Base-by-base conservation (phyloP, 192 early-diverging fungal species). In the Polychytrium aggregatum region DNA sequence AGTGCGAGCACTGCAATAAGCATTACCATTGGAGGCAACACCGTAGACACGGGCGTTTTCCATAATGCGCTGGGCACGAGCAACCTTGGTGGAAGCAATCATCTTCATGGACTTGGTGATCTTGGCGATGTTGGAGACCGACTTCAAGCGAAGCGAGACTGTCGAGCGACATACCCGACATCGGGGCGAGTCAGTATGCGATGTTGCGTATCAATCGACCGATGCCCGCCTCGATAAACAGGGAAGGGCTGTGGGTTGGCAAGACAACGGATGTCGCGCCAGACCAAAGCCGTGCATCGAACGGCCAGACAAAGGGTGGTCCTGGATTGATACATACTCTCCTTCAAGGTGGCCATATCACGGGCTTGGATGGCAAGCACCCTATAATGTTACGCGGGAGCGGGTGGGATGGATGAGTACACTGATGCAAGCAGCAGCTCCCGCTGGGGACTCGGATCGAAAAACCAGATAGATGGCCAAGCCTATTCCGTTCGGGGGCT, bases 21-120 rank as follows among this genome's bases (percentile, higher is more conserved):
- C n/a, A n/a, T n/a, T n/a, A n/a, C n/a, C n/a, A n/a, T n/a, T n/a
- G n/a, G n/a, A n/a, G n/a, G n/a, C n/a, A n/a, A n/a, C n/a, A n/a
- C 84, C 84, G 56, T 86, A 93, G 33, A 64, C 60, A 46, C 88
- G 86, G 26, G 90, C 92, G 47, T 72, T 64, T 62, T 88, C 83
- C 90, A 94, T 93, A 57, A 69, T 72, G 48, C 82, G 78, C 75
- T 93, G 86, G 27, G 91, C 85, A 70, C 82, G 86, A 24, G 74
- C 64, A 60, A 93, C 87, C 79, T 98, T 98, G 69, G 92, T 98
- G 35, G 95, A 95, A 34, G 95, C 92, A 94, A 98, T 98, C 90
- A 98, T 95, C 81, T 98, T 98, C 93, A 98, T 98, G 38, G 92
- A 97, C 71, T 93, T 92, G 44, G 95, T 98, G 66, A 98, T 97